Evolutionary conservation across 1,284 basidiomycete species (phyloP).

Genomic region (Melampsora medusae): DNA sequence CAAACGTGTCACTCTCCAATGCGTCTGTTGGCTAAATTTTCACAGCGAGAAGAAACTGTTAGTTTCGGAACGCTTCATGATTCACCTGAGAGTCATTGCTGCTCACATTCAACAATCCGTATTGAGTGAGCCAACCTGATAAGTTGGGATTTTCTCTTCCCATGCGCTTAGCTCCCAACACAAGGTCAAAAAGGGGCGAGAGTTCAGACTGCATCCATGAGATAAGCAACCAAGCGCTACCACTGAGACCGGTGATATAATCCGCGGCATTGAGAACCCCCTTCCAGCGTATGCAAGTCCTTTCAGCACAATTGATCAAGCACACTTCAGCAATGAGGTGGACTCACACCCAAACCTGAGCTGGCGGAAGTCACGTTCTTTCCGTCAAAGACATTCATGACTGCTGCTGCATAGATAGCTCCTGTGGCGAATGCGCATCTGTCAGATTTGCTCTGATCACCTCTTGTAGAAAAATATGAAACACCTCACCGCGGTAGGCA

Average conservation of each 20-base stretch:
- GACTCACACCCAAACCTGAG: slow-evolving; percentile 14
- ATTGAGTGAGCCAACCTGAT: slow-evolving; percentile 31
- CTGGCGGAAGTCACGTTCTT: slow-evolving; percentile 22
- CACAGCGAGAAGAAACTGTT: neutral
- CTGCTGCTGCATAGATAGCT: slow-evolving; percentile 28
- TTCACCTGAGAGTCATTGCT: neutral
- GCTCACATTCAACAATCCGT: slow-evolving; percentile 29
- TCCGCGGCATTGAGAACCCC: slow-evolving; percentile 35
- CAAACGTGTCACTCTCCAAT: neutral
- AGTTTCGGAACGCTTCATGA: neutral
- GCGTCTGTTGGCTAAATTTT: slow-evolving; percentile 15
- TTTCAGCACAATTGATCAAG: neutral
- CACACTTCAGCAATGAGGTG: neutral
- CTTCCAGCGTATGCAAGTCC: neutral
- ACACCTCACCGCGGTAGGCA: slow-evolving; percentile 28
- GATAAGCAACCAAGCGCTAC: slow-evolving; percentile 37
- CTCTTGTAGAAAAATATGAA: no score
- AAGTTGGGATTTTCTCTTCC: neutral
- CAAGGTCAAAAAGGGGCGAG: slow-evolving; percentile 28
- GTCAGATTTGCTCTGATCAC: neutral
- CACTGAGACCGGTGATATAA: slow-evolving; percentile 39
- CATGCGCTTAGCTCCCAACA: slow-evolving; percentile 12
- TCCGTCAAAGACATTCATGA: slow-evolving; percentile 42
- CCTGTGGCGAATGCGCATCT: neutral
- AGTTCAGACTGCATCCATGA: slow-evolving; percentile 41